Percentiles rank a stretch among this genome's conserved stretches.
These are phyloP conservation scores for Tricholoma flavovirens DNA, from an alignment of 768 basidiomycete species.

Conservation along the genomic window DNA sequence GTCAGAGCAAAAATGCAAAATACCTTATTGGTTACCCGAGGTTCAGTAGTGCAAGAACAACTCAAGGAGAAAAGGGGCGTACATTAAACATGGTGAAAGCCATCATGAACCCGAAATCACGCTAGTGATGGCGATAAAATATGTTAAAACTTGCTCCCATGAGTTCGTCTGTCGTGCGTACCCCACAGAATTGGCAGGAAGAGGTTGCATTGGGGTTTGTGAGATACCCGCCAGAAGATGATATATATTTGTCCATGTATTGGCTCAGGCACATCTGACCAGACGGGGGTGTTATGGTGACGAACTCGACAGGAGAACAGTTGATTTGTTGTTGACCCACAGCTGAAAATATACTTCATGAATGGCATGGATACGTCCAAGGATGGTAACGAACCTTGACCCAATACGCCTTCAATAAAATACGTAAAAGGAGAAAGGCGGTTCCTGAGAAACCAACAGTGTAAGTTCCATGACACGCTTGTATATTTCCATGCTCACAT, in stretches of 20 bases:
- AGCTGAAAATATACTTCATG: slow-evolving; percentile 28
- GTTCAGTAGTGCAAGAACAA: slow-evolving; percentile 39
- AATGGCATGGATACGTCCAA: slow-evolving; percentile 21
- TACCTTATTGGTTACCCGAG: slow-evolving; percentile 26
- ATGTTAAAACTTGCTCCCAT: slow-evolving; percentile 48
- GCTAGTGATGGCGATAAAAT: slow-evolving; percentile 47
- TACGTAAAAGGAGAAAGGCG: slow-evolving; percentile 50
- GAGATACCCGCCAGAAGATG: slow-evolving; percentile 49
- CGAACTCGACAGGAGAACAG: slow-evolving; percentile 51
- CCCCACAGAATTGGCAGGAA: slow-evolving; percentile 56
- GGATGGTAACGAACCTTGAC: slow-evolving; percentile 29
- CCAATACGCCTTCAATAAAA: slow-evolving; percentile 41
- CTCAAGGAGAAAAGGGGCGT: slow-evolving; percentile 38
- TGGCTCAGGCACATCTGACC: slow-evolving; percentile 48
- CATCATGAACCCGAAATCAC: slow-evolving; percentile 48
- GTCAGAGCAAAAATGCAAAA: slow-evolving; percentile 44
- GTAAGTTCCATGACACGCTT: neutral
- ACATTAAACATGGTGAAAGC: slow-evolving; percentile 45
- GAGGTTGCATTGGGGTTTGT: slow-evolving; percentile 45
- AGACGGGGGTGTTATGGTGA: slow-evolving; percentile 44
- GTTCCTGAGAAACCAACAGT: slow-evolving; percentile 22
- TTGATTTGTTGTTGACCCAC: slow-evolving; percentile 36
- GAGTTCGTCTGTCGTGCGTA: slow-evolving; percentile 55
- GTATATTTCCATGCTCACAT: slow-evolving; percentile 34
- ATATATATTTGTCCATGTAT: slow-evolving; percentile 49